Base-by-base conservation (phyloP, 2,329 filamentous ascomycete genomes). In the Plectosphaerella sp. region DNA sequence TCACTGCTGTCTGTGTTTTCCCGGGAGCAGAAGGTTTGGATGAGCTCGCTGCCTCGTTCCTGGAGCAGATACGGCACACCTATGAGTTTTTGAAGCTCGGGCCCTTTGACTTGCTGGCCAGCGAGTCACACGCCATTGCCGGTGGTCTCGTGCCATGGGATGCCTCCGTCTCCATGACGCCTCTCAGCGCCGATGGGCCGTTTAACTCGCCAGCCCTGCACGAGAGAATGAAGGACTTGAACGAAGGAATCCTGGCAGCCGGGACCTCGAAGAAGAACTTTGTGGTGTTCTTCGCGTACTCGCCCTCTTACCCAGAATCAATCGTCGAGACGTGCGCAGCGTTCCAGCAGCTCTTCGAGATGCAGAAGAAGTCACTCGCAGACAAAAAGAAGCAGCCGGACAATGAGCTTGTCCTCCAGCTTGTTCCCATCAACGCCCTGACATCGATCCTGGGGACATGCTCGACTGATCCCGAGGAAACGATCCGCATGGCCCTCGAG, bases 61-160 rank as follows among this genome's bases (percentile, higher is more conserved):
- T 93, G 22, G 76, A 83, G 43, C 82, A 86, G 50, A 73, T 91
- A 56, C 82, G 83, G 56, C 84, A 83, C 55, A 78, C 83, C 2
- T 94, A 93, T 63, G 89, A 93, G 62, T 82, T 82, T 10, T 77
- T 87, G 51, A 88, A 88, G 59, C 72, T 95, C 3, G 90, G 90
- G 4, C 77, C 73, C 1, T 87, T 92, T 58, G 75, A 75, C 35
- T 72, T 72, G 47, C 64, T 84, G 6, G 55, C 61, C 72, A 10
- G 58, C 72, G 2, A 64, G 68, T 36, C 68, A 70, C 35, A 73
- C 69, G 35, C 71, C 80, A 18, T 62, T 69, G 1, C 48, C 28
- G 71, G 76, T 43, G 80, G 80, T 2, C 61, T 83, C 11, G 64
- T 83, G 22, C 66, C 75, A 3, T 79, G 76, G 52, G 72, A 79